Base-by-base conservation (phyloP, 2,329 filamentous ascomycete genomes). In the Sporothrix pallida region DNA sequence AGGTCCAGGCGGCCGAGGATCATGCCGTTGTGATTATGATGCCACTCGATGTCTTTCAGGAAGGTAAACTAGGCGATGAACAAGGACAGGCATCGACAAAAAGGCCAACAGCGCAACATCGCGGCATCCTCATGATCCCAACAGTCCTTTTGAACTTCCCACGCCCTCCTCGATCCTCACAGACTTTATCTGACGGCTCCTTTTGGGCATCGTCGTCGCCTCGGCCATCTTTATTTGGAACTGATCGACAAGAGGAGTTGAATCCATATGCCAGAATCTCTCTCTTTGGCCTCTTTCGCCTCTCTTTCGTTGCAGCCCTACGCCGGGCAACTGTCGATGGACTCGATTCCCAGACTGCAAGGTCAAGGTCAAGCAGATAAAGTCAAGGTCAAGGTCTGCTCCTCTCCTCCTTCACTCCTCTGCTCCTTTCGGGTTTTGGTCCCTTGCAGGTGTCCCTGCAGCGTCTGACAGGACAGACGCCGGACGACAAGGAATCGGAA, bases 231-330 rank as follows among this genome's bases (percentile, higher is more conserved):
- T 44, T 7, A 37, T 37, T 31, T 13, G 56, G 26, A 42, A 65
- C 9, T 12, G 37, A 65, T 65, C 37, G 60, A 0, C 60, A 44
- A 23, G 23, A 46, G 2, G 9, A 46, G 37, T 26, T 17, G 13
- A 54, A n/a, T 54, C 52, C 52, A 20, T 54, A 44, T 44, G 60
- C 60, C 60, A 63, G 60, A 46, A 60, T 15, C 56, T 17, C 31
- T 37, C 31, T 37, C 31, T 37, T 7, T 37, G 31, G 31, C 4
- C 31, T 37, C 31, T 37, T 37, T 37, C 4, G 31, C 31, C 31
- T 26, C 20, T 23, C 23, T 56, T 56, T 56, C 9, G 20, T 56
- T 13, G 20, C 52, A 23, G 52, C 52, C 52, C 2, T 56, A 56
- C 20, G 31, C 31, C 31, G 31, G 7, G 31, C 31, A 37, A 37